phyloP scores from a whole-genome alignment of 2,329 filamentous ascomycete species.

The Cladorrhinum sp. region DNA sequence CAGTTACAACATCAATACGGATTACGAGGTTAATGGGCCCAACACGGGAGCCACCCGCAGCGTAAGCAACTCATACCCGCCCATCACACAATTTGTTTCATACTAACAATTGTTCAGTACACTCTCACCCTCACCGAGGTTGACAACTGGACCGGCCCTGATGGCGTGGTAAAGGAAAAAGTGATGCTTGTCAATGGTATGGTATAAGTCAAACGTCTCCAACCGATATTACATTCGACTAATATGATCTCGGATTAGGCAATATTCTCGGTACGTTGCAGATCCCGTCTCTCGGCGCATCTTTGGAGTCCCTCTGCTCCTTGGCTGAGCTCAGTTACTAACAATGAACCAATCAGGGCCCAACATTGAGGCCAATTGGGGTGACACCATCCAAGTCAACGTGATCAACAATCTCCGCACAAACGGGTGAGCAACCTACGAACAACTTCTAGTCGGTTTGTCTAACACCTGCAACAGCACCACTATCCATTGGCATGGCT shows the following conservation, averaged over 20 bases:
- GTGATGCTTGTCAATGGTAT: slow-evolving; percentile 50
- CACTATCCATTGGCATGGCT: slow-evolving; percentile 50
- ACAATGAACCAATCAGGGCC: slow-evolving; percentile 41
- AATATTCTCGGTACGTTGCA: slow-evolving; percentile 16
- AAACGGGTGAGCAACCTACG: slow-evolving; percentile 32
- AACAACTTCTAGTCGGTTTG: slow-evolving; percentile 37
- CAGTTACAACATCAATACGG: slow-evolving; percentile 31
- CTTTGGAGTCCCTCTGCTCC: background rate
- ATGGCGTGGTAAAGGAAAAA: slow-evolving; percentile 30
- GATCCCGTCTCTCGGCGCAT: background rate
- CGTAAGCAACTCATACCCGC: slow-evolving; percentile 10
- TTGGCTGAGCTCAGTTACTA: background rate
- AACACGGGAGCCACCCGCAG: slow-evolving; percentile 25
- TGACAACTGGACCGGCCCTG: slow-evolving; percentile 30
- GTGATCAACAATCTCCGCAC: slow-evolving; percentile 62
- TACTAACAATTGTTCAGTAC: slow-evolving; percentile 24
- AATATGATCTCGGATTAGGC: slow-evolving; percentile 5
- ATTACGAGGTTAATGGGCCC: slow-evolving; percentile 29
- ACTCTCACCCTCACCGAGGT: slow-evolving; percentile 29
- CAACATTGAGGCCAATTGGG: slow-evolving; percentile 51
- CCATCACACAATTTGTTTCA: background rate
- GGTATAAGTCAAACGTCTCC: slow-evolving; percentile 28
- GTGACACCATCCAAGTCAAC: slow-evolving; percentile 53
- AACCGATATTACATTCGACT: slow-evolving; percentile 20
- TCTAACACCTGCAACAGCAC: slow-evolving; percentile 30